phyloP scores from a whole-genome alignment of 139 green algal genomes.

The Prasinococcaceae sp. region DNA sequence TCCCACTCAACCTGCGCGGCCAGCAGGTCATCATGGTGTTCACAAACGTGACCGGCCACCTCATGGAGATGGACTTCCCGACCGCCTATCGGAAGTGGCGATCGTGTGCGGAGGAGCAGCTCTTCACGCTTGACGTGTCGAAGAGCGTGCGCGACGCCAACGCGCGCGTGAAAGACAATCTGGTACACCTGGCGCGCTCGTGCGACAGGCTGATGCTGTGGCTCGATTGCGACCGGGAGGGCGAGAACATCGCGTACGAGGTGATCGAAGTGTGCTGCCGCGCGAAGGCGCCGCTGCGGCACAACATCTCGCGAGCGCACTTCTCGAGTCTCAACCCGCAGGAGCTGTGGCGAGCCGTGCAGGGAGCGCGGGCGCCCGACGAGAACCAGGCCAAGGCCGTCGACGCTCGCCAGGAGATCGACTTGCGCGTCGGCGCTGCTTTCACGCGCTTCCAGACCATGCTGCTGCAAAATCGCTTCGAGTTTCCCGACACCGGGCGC shows the following conservation, averaged over 20 bases:
- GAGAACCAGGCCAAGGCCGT: conserved; percentile 64
- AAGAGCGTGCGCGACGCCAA: conserved; percentile 38
- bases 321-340: conserved; percentile 57
- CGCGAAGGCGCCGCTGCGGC: conserved; percentile 19
- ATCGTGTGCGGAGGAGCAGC: neutral
- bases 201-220: conserved; percentile 79
- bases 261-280: conserved; percentile 36
- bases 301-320: conserved; percentile 43
- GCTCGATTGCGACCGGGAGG: conserved; percentile 96
- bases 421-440: conserved; percentile 80
- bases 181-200: conserved; percentile 48
- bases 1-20: conserved; percentile 54
- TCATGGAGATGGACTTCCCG: conserved; percentile 82
- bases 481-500: conserved; percentile 16
- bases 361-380: conserved; percentile 42
- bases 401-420: conserved; percentile 69
- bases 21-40: conserved; percentile 65
- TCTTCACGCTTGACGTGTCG: neutral
- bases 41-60: conserved; percentile 80
- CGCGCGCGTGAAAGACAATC: conserved; percentile 44
- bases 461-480: conserved; percentile 52
- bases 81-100: conserved; percentile 33
- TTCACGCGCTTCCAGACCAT: conserved; percentile 96
- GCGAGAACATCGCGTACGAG: conserved; percentile 97
- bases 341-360: conserved; percentile 3